phyloP scores from a whole-genome alignment of 1,284 basidiomycete species.

The Xerocomus nothofagi region DNA sequence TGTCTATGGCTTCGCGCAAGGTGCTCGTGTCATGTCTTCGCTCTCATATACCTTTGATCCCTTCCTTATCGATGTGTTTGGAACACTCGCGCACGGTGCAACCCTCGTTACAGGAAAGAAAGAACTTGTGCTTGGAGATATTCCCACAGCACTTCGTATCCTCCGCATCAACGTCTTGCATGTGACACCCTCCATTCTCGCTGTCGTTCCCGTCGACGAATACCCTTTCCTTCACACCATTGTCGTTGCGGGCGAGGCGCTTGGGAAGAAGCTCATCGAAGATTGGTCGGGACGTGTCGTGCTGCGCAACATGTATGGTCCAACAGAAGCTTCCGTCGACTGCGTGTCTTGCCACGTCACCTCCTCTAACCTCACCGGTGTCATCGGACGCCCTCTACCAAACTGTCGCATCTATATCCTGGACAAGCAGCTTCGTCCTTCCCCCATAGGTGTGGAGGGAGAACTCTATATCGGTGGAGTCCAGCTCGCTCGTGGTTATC shows the following conservation, averaged over 20 bases:
- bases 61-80: slow-evolving; percentile 31
- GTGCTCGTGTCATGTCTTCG: slow-evolving; percentile 30
- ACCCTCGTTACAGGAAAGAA: slow-evolving; percentile 34
- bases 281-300: slow-evolving; percentile 31
- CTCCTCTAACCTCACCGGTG: slow-evolving; percentile 19
- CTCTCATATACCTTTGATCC: slow-evolving; percentile 35
- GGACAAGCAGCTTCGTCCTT: slow-evolving; percentile 32
- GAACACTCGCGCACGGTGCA: slow-evolving; percentile 28
- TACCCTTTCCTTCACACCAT: slow-evolving; percentile 30
- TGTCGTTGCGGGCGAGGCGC: slow-evolving; percentile 32
- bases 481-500: slow-evolving; percentile 35
- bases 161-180: slow-evolving; percentile 30
- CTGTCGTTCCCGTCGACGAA: slow-evolving; percentile 27
- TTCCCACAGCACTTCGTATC: slow-evolving; percentile 27
- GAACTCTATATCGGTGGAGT: slow-evolving; percentile 34
- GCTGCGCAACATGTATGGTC: slow-evolving; percentile 38
- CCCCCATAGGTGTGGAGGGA: slow-evolving; percentile 34
- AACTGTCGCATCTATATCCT: slow-evolving; percentile 36
- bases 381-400: slow-evolving; percentile 35
- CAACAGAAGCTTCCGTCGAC: slow-evolving; percentile 35
- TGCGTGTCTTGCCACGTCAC: slow-evolving; percentile 32
- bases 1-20: slow-evolving; percentile 26
- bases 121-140: slow-evolving; percentile 34
- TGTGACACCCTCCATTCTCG: slow-evolving; percentile 35
- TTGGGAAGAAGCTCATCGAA: slow-evolving; percentile 31